Percentiles rank a stretch among this genome's conserved stretches.
Conservation (phyloP, 2,329 filamentous ascomycete species). For the Zopfia rhizophila region DNA sequence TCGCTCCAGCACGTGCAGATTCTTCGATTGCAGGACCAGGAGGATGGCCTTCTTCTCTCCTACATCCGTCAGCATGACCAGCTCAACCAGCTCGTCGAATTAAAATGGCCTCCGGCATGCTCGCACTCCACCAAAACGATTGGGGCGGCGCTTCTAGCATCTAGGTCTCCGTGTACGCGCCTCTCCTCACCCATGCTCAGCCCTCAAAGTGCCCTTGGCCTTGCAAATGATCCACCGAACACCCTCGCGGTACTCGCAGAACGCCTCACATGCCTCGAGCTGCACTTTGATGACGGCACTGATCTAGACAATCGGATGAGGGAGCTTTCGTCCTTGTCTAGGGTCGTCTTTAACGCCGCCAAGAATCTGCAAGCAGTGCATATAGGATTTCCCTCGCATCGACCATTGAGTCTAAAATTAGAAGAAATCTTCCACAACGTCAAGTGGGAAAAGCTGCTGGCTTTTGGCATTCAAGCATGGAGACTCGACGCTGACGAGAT, state of each 20-base stretch:
- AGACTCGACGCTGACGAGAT: constrained; percentile 69
- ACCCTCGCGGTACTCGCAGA: constrained; percentile 63
- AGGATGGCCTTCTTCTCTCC: constrained; percentile 65
- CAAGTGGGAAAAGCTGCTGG: constrained; percentile 69
- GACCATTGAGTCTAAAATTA: constrained; percentile 66
- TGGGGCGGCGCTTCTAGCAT: constrained; percentile 65
- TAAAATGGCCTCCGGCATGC: constrained; percentile 72
- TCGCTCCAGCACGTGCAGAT: constrained; percentile 73
- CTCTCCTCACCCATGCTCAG: constrained; percentile 73
- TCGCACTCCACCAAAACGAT: constrained; percentile 70
- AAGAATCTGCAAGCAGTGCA: constrained; percentile 71
- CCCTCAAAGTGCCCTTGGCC: constrained; percentile 65
- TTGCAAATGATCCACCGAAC: constrained; percentile 59
- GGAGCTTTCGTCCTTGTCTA: constrained; percentile 67
- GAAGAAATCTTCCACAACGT: constrained; percentile 72
- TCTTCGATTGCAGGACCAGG: constrained; percentile 68
- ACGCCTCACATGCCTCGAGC: constrained; percentile 69
- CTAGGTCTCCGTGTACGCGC: constrained; percentile 66
- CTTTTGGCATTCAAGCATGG: constrained; percentile 74
- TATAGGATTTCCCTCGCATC: constrained; percentile 69
- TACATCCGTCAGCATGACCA: constrained; percentile 62
- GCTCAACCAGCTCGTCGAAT: constrained; percentile 58
- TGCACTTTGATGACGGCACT: constrained; percentile 69
- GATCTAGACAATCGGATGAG: constrained; percentile 68
- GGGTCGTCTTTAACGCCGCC: constrained; percentile 67